These are phyloP conservation scores for Wickerhamiella sorbophila DNA, from an alignment of 805 yeast genomes.

Conservation along the genomic window DNA sequence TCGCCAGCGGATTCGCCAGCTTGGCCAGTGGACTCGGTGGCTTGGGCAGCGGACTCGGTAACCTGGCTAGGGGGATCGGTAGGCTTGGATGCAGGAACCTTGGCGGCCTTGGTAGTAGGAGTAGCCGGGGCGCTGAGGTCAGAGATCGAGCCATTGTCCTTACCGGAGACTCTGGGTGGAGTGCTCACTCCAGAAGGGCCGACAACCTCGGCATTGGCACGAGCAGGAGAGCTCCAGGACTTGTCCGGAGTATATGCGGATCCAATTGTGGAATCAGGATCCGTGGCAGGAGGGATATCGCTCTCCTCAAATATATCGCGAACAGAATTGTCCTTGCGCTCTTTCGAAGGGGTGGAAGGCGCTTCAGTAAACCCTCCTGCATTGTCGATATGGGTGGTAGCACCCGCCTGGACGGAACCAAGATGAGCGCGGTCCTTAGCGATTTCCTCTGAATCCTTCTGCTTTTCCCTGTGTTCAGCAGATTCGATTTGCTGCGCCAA, in stretches of 20 bases:
- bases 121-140: background rate
- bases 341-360: background rate
- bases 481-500: background rate
- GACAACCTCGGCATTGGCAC: constrained; percentile 1
- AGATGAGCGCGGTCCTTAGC: background rate
- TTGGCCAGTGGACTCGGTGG: background rate
- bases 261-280: constrained; percentile 7
- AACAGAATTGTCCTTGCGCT: constrained; percentile 13
- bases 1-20: too few species aligned
- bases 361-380: background rate
- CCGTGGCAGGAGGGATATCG: constrained; percentile 17
- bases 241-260: constrained; percentile 4
- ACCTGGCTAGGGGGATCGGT: background rate
- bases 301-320: constrained; percentile 16
- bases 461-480: background rate
- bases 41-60: background rate
- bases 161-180: constrained; percentile 1
- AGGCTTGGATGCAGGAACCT: background rate
- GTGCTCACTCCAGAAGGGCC: constrained; percentile 2
- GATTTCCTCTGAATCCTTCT: background rate
- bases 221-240: constrained; percentile 5
- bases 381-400: background rate
- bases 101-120: background rate
- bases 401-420: background rate
- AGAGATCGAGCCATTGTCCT: background rate